Percentiles rank a stretch among this genome's conserved stretches.
These are phyloP conservation scores for Phytophthora colocasiae DNA, from an alignment of 352 stramenopile species.

Conservation along the genomic window DNA sequence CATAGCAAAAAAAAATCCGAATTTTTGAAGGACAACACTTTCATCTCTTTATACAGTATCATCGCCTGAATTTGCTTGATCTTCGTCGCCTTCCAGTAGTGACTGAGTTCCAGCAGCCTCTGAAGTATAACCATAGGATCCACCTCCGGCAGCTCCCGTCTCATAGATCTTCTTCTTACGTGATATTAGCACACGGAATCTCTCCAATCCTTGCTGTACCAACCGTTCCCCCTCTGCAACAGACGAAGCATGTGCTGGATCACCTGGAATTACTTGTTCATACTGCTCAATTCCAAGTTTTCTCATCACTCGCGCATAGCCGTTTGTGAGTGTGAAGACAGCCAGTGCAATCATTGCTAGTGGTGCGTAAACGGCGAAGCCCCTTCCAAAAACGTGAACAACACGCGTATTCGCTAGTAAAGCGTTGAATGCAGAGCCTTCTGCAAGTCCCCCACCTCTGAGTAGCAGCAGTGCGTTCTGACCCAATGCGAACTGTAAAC, in stretches of 20 bases:
- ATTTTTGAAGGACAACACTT: background rate
- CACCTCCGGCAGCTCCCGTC: conserved; percentile 19
- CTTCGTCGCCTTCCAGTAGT: conserved; percentile 28
- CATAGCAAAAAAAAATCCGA: conserved; percentile 1
- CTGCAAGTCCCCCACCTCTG: conserved; percentile 44
- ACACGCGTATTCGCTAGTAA: conserved; percentile 63
- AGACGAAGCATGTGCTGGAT: conserved; percentile 42
- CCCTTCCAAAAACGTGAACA: conserved; percentile 61
- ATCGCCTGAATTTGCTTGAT: conserved; percentile 6
- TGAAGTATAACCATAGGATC: conserved; percentile 45
- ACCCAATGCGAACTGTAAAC: conserved; percentile 72
- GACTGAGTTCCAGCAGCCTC: conserved; percentile 24
- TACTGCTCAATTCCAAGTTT: conserved; percentile 72
- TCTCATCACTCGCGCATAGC: conserved; percentile 63
- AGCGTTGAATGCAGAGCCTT: conserved; percentile 61
- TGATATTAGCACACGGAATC: conserved; percentile 41
- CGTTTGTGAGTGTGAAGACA: conserved; percentile 53
- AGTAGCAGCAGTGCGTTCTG: conserved; percentile 77
- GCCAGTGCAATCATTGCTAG: conserved; percentile 62
- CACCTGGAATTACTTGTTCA: conserved; percentile 56
- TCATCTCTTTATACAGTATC: background rate
- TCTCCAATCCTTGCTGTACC: conserved; percentile 59
- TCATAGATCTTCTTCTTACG: conserved; percentile 49
- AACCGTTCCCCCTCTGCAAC: conserved; percentile 59
- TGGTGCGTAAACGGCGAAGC: conserved; percentile 66